Base-by-base conservation (phyloP, 2,329 filamentous ascomycete genomes). In the Rhynchosporium agropyri region DNA sequence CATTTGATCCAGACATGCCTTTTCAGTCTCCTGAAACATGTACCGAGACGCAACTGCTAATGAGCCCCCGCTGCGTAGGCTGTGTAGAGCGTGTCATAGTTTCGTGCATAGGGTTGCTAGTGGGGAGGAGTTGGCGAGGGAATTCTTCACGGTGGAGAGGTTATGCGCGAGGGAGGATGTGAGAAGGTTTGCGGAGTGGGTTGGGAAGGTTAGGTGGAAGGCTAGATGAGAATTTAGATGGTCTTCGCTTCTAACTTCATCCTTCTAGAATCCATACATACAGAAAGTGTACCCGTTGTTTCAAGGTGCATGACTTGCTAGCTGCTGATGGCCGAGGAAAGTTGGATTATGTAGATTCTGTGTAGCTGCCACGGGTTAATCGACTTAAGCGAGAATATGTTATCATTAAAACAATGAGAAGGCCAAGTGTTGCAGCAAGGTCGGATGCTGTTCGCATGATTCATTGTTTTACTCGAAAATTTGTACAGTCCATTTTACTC, bases 21-120 rank as follows among this genome's bases (percentile, higher is more conserved):
- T 20, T 1, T 20, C 20, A 20, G 20, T 20, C 20, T 20, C 20
- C 20, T 20, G 20, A 20, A 20, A 20, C 20, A 20, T 20, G 20
- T 20, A 20, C 20, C 20, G 1, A 20, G 20, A 20, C 20, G 20
- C 20, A 20, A 20, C 20, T 20, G 20, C 20, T 20, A 20, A 20
- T 20, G 20, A 20, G 20, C 20, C 20, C 20, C 20, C 20, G 20
- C 20, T 20, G 20, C 20, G 20, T 20, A 20, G 20, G 20, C 20
- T 96, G 68, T 96, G 92, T 76, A 81, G 91, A 56, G 89, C 91
- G 2, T 96, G 92, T 71, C 92, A 96, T 78, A 85, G 83, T 48
- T 92, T 91, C 73, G 90, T 96, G 74, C 92, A 96, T 78, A 79
- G 85, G 45, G 84, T 92, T 72, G 88, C 85, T 40, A 81, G 78